Conservation (phyloP, 768 basidiomycete species). For the Pisolithus marmoratus region DNA sequence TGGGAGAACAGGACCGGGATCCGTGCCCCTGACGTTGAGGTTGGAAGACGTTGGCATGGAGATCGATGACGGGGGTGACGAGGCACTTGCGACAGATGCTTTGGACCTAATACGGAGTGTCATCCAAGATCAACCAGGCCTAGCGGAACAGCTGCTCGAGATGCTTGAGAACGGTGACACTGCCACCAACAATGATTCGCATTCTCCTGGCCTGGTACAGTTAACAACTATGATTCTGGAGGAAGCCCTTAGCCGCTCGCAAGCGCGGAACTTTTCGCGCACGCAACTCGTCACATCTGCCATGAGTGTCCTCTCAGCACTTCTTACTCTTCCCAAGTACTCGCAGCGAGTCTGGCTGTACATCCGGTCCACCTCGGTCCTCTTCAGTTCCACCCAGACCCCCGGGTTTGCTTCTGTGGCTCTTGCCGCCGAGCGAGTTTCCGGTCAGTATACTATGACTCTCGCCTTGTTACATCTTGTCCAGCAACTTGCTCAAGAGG, state of each 20-base stretch:
- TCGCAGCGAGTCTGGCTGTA: constrained; percentile 88
- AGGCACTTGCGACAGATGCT: constrained; percentile 60
- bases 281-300: constrained; percentile 71
- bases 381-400: constrained; percentile 62
- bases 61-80: constrained; percentile 53
- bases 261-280: constrained; percentile 38
- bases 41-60: constrained; percentile 74
- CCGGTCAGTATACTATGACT: constrained; percentile 79
- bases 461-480: constrained; percentile 72
- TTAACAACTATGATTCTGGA: constrained; percentile 78
- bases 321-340: constrained; percentile 67
- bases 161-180: constrained; percentile 44
- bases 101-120: constrained; percentile 77
- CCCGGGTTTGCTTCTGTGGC: constrained; percentile 57
- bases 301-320: constrained; percentile 73
- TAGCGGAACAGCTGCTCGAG: constrained; percentile 62
- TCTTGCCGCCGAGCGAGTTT: constrained; percentile 63
- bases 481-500: constrained; percentile 69
- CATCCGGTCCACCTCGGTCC: constrained; percentile 68
- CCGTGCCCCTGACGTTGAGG: constrained; percentile 38
- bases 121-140: constrained; percentile 61
- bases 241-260: constrained; percentile 59
- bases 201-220: constrained; percentile 70
- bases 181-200: constrained; percentile 41
- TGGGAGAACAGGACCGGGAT: constrained; percentile 35